These are phyloP conservation scores for Drechslerella coelobrocha DNA, from an alignment of 2,329 filamentous ascomycete species.

Conservation along the genomic window DNA sequence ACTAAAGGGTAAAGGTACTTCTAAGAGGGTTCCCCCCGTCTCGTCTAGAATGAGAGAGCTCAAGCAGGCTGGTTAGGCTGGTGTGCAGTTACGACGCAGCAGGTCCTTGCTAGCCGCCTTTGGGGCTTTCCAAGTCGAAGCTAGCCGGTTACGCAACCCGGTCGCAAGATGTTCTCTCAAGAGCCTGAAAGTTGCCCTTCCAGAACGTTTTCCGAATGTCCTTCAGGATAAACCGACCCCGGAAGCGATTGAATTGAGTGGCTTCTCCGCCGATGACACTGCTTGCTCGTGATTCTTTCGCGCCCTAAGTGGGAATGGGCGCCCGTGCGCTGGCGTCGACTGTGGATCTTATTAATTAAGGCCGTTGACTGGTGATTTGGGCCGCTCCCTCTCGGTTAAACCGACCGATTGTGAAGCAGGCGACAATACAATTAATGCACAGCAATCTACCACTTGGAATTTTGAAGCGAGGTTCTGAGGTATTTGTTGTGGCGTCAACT, in stretches of 20 bases:
- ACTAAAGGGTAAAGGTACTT: constrained; percentile 48
- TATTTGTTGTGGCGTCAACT: constrained; percentile 35
- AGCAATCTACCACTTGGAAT: neutral
- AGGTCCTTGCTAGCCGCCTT: constrained; percentile 50
- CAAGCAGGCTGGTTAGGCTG: constrained; percentile 48
- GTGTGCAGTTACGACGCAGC: constrained; percentile 48
- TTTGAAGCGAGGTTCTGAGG: constrained; percentile 21
- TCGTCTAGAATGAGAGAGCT: constrained; percentile 50
- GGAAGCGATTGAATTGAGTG: constrained; percentile 32
- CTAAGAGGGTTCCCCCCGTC: constrained; percentile 35
- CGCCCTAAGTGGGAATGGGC: neutral
- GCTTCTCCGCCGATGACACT: constrained; percentile 23
- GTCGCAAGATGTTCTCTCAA: constrained; percentile 50
- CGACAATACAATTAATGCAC: neutral
- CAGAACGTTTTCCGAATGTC: constrained; percentile 49
- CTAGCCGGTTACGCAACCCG: constrained; percentile 51
- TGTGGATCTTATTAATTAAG: constrained; percentile 7
- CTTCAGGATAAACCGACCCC: constrained; percentile 26
- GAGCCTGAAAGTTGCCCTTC: constrained; percentile 50
- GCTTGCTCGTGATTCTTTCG: constrained; percentile 29
- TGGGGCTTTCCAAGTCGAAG: constrained; percentile 49
- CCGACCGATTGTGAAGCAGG: neutral
- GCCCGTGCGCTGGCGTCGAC: constrained; percentile 7
- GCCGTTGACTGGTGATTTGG: neutral
- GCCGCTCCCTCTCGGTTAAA: constrained; percentile 2